Conservation (phyloP, 2,329 filamentous ascomycete genomes). For the Claviceps arundinis region DNA sequence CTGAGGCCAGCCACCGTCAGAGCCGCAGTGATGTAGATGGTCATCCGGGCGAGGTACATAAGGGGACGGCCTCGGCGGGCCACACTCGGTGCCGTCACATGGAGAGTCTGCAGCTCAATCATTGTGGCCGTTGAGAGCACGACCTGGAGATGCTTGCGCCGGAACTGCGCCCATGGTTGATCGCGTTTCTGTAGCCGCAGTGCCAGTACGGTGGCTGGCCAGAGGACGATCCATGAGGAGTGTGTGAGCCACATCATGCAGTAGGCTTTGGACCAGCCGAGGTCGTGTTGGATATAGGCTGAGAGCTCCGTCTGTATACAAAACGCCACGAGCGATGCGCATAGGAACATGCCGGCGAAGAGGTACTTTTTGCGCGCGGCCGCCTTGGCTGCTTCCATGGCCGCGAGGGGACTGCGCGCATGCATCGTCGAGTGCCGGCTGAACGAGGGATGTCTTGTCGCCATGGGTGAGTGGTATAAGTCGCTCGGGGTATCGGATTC, state of each 20-base stretch:
- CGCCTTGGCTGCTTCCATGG: slow-evolving; percentile 17
- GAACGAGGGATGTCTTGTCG: slow-evolving; percentile 13
- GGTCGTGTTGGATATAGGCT: slow-evolving; percentile 81
- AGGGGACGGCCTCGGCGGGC: slow-evolving; percentile 27
- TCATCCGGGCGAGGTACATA: slow-evolving; percentile 67
- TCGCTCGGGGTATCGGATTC: slow-evolving; percentile 7
- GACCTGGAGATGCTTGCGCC: slow-evolving; percentile 48
- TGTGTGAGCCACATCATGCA: slow-evolving; percentile 99
- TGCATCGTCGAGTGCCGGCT: slow-evolving; percentile 52
- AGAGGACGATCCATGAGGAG: slow-evolving; percentile 82
- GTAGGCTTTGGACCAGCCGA: slow-evolving; percentile 97
- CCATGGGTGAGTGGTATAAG: slow-evolving; percentile 2
- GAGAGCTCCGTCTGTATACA: slow-evolving; percentile 92
- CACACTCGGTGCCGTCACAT: slow-evolving; percentile 32
- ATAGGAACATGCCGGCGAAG: slow-evolving; percentile 72
- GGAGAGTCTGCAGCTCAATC: slow-evolving; percentile 68
- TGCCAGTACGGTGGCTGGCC: slow-evolving; percentile 71
- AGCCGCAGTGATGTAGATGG: slow-evolving; percentile 68
- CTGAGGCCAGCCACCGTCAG: slow-evolving; percentile 82
- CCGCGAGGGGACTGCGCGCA: slow-evolving; percentile 56
- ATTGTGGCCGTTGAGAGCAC: slow-evolving; percentile 53
- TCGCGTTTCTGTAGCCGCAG: slow-evolving; percentile 68
- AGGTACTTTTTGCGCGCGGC: slow-evolving; percentile 68
- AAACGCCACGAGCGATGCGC: slow-evolving; percentile 74
- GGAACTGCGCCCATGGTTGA: slow-evolving; percentile 73